phyloP scores from a whole-genome alignment of 164 flowering plant species.

The Nymphaea colorata region DNA sequence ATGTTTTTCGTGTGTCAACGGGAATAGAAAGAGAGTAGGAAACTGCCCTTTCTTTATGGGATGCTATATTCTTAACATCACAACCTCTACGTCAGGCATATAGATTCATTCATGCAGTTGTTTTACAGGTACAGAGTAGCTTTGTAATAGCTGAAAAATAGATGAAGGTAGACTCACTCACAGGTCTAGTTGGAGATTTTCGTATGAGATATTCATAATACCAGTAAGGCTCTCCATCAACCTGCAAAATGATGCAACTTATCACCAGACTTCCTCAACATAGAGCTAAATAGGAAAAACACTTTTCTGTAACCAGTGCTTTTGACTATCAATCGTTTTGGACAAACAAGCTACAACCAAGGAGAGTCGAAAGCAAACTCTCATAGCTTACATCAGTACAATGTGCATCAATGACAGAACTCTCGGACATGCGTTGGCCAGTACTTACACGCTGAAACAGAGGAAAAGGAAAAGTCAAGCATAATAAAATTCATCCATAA shows the following conservation, averaged over 20 bases:
- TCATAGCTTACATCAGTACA: conserved; percentile 40
- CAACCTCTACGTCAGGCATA: too few relatives aligned
- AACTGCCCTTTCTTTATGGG: too few relatives aligned
- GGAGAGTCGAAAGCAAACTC: neutral
- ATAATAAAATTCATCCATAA: too few relatives aligned
- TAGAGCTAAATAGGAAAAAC: neutral
- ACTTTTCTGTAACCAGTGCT: neutral
- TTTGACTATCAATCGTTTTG: neutral
- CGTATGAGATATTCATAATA: conserved; percentile 83
- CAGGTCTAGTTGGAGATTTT: conserved; percentile 80
- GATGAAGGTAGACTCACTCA: conserved; percentile 15
- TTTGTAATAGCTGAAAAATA: neutral
- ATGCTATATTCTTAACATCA: too few relatives aligned
- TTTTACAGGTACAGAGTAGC: neutral
- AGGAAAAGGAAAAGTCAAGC: neutral
- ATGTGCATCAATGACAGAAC: conserved; percentile 83
- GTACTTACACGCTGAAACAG: conserved; percentile 68
- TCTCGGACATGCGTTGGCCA: conserved; percentile 73
- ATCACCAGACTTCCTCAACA: neutral
- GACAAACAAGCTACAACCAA: neutral
- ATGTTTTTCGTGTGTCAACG: too few relatives aligned
- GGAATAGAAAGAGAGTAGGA: too few relatives aligned
- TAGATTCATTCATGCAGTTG: neutral
- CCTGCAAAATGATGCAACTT: conserved; percentile 19
- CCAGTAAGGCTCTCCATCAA: conserved; percentile 90